Conservation (phyloP, 495 filamentous ascomycete species). For the Xylaria sp. region DNA sequence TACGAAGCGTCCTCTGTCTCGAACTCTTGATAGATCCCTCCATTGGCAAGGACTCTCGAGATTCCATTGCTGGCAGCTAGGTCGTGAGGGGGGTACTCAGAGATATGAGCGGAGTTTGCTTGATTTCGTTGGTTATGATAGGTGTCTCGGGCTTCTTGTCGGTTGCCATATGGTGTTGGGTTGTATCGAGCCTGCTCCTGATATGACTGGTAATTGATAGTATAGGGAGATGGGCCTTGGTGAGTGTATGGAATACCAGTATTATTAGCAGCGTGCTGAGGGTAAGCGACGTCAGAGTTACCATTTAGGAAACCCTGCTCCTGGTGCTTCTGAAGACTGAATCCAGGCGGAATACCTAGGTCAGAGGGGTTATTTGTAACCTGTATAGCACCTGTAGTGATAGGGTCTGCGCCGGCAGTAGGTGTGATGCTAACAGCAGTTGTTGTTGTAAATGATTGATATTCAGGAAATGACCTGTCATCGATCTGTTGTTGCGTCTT, state of each 20-base stretch:
- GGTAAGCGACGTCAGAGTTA: too few species aligned
- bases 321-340: not conserved
- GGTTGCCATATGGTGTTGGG: not conserved
- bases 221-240: not conserved
- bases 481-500: not conserved
- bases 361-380: not conserved
- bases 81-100: not conserved
- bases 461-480: not conserved
- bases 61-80: not conserved
- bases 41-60: not conserved
- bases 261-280: not conserved
- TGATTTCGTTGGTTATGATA: not conserved
- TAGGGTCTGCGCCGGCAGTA: not conserved
- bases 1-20: not conserved
- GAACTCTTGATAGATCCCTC: not conserved
- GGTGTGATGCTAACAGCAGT: not conserved
- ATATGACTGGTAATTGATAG: not conserved
- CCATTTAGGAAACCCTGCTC: not conserved
- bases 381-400: not conserved
- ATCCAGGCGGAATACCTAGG: not conserved
- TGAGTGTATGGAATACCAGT: not conserved
- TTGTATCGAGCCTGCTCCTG: constrained; percentile 3
- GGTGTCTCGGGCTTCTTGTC: not conserved
- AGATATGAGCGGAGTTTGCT: not conserved
- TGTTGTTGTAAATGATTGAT: too few species aligned